Conservation (phyloP, 2,329 filamentous ascomycete genomes). For the Fusarium udum region DNA sequence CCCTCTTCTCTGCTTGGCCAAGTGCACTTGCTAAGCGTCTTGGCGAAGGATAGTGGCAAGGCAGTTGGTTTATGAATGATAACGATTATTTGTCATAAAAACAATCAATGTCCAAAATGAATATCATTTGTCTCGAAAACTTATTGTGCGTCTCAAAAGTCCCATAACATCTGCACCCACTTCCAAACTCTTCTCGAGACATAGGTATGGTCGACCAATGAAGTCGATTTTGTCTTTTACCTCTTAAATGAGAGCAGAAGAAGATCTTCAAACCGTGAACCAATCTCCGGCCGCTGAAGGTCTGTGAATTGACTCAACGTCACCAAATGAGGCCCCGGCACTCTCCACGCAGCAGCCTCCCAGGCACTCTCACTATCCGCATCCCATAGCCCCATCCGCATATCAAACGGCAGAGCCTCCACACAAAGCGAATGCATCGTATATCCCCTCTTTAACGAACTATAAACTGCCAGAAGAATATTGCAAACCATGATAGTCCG, state of each 20-base stretch:
- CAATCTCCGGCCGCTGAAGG: fast-evolving
- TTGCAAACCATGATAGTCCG: constrained; percentile 11
- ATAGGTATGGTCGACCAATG: fast-evolving
- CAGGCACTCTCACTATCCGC: not conserved
- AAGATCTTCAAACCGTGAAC: constrained; percentile 1
- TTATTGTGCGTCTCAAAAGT: not conserved
- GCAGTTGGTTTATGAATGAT: not conserved
- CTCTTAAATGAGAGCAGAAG: not conserved
- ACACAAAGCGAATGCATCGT: constrained; percentile 8
- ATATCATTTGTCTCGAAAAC: not conserved
- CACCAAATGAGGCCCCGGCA: not conserved
- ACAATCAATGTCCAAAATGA: fast-evolving
- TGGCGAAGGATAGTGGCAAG: fast-evolving
- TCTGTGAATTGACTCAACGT: not conserved
- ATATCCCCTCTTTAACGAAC: constrained; percentile 1
- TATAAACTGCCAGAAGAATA: not conserved
- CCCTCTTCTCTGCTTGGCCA: not conserved
- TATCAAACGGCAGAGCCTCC: constrained; percentile 7
- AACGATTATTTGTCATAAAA: too few species aligned
- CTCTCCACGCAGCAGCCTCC: not conserved
- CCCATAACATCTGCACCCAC: fast-evolving
- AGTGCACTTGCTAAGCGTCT: not conserved
- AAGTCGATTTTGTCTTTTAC: fast-evolving
- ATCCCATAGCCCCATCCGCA: not conserved
- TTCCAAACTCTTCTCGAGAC: fast-evolving